phyloP scores from a whole-genome alignment of 306 rosid species.

The Acacia crassicarpa region DNA sequence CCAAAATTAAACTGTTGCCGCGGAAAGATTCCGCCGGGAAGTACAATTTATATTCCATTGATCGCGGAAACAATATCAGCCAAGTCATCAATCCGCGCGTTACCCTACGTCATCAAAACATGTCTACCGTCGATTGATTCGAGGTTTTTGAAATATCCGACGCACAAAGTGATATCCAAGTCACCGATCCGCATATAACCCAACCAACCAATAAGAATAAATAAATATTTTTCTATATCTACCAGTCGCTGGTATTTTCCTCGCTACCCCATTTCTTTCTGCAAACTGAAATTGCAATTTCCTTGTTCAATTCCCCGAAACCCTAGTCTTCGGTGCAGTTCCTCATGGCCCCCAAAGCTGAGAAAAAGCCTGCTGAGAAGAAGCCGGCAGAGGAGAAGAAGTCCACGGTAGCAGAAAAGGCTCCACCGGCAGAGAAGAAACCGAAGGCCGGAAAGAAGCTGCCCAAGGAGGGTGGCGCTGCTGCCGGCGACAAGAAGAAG shows the following conservation, averaged over 20 bases:
- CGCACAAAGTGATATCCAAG: background rate
- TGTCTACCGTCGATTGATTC: background rate
- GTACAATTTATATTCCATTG: no score
- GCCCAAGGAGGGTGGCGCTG: slow-evolving; percentile 46
- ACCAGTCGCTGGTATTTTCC: background rate
- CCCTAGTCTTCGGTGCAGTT: background rate
- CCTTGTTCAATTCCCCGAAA: background rate
- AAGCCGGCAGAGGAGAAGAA: slow-evolving; percentile 53
- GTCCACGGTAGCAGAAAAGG: slow-evolving; percentile 47
- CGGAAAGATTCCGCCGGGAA: background rate
- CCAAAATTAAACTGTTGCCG: background rate
- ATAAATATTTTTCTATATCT: background rate
- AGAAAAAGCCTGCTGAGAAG: slow-evolving; percentile 48
- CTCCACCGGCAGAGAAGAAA: slow-evolving; percentile 60
- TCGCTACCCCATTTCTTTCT: background rate
- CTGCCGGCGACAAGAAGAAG: slow-evolving; percentile 55
- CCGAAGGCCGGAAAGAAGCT: slow-evolving; percentile 62
- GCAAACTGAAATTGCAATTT: background rate
- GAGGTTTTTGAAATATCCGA: background rate
- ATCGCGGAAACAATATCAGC: background rate
- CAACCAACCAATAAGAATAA: background rate
- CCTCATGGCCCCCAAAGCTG: slow-evolving; percentile 39
- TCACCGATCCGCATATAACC: slow-evolving; percentile 27
- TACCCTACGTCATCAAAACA: background rate
- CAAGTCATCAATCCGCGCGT: slow-evolving; percentile 31